phyloP scores from a whole-genome alignment of 805 yeast genomes.

The Metschnikowia gelsemii region DNA sequence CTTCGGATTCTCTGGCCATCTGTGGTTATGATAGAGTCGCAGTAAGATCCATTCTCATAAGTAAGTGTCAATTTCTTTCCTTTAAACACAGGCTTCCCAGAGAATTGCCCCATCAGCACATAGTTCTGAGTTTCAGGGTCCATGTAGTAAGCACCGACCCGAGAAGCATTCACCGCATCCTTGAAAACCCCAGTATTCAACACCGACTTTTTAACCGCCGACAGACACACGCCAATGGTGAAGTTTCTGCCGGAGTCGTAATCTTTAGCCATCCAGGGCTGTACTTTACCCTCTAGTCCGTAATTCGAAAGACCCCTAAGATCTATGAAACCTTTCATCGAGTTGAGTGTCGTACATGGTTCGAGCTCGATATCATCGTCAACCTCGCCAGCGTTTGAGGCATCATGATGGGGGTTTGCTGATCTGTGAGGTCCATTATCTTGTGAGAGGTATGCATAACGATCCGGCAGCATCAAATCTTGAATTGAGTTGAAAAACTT shows the following conservation, averaged over 20 bases:
- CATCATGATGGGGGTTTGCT: not conserved
- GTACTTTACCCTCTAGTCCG: conserved; percentile 44
- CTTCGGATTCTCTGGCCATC: conserved; percentile 51
- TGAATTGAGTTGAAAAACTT: conserved; percentile 14
- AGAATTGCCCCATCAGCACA: conserved; percentile 60
- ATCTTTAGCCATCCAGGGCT: conserved; percentile 68
- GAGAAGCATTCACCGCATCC: conserved; percentile 43
- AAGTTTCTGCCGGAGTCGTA: conserved; percentile 69
- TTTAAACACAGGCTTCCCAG: conserved; percentile 61
- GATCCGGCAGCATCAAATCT: conserved; percentile 10
- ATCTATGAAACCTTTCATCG: conserved; percentile 49
- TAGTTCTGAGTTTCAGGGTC: conserved; percentile 41
- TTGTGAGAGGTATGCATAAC: conserved; percentile 3
- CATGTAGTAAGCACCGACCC: conserved; percentile 58
- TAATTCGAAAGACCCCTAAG: conserved; percentile 49
- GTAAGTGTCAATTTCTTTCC: conserved; percentile 71
- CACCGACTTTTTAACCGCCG: conserved; percentile 39
- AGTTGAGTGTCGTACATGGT: conserved; percentile 46
- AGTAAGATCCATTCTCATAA: conserved; percentile 66
- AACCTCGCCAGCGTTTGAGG: not conserved
- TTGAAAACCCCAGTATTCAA: conserved; percentile 34
- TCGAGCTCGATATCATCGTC: conserved; percentile 20
- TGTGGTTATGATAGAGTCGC: conserved; percentile 41
- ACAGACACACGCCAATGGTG: conserved; percentile 68
- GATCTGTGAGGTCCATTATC: not conserved